phyloP scores from a whole-genome alignment of 371 early-diverging fungal species.

The Mucor sp. region DNA sequence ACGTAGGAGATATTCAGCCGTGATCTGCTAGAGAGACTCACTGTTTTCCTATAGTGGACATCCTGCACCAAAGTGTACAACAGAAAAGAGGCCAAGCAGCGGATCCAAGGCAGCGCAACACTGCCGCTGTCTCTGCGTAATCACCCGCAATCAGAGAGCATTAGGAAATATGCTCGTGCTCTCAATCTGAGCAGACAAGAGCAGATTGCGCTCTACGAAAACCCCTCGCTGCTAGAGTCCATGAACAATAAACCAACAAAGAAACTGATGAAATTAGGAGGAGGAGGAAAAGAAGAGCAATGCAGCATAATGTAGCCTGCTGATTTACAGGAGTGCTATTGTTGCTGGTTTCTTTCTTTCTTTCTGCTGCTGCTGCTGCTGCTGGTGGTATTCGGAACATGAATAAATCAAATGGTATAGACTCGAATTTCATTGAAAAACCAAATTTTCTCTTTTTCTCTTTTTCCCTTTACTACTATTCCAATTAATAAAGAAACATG shows the following conservation, averaged over 20 bases:
- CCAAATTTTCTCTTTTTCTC: neutral
- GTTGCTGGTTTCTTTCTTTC: neutral
- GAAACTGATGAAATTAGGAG: neutral
- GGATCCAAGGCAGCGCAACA: neutral
- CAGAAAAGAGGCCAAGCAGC: conserved; percentile 8
- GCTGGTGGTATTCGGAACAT: neutral
- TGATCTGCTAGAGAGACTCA: neutral
- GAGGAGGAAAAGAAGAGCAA: conserved; percentile 16
- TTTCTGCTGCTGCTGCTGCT: too few species aligned
- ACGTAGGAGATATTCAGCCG: conserved; percentile 23
- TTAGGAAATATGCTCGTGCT: conserved; percentile 36
- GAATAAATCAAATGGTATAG: neutral
- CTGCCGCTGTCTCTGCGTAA: conserved; percentile 9
- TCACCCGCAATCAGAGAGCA: conserved; percentile 41
- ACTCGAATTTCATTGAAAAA: neutral
- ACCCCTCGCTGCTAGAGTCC: conserved; percentile 33
- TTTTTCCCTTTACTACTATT: conserved; percentile 4
- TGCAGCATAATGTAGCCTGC: conserved; percentile 9
- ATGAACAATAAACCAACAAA: neutral
- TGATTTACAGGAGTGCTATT: neutral
- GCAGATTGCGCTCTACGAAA: conserved; percentile 34
- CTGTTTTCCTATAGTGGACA: neutral
- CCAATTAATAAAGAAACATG: conserved; percentile 5
- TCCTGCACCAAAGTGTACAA: conserved; percentile 8
- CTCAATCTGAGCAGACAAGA: conserved; percentile 38